phyloP scores from a whole-genome alignment of 306 rosid species.

The Hippophae rhamnoides region DNA sequence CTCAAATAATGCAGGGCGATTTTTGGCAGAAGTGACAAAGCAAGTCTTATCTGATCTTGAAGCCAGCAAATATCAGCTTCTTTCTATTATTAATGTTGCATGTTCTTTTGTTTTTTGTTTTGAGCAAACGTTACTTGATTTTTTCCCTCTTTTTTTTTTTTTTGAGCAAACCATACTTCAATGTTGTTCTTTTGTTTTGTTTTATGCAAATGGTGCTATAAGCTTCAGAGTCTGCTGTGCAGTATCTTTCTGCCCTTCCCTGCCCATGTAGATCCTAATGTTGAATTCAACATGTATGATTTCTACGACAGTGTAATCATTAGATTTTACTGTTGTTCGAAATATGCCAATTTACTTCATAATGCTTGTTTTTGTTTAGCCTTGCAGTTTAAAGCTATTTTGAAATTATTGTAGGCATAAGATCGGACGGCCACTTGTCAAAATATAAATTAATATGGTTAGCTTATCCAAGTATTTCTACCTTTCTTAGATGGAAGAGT shows the following conservation, averaged over 20 bases:
- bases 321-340: background rate
- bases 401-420: background rate
- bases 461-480: conserved; percentile 4
- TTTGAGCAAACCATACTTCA: no score
- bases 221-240: no score
- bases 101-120: background rate
- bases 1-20: conserved; percentile 45
- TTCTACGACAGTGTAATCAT: no score
- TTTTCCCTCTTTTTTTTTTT: no score
- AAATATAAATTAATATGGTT: background rate
- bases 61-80: conserved; percentile 82
- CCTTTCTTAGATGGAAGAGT: conserved; percentile 79
- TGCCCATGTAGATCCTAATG: conserved; percentile 11
- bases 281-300: conserved; percentile 6
- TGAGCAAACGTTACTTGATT: no score
- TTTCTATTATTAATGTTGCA: background rate
- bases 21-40: conserved; percentile 76
- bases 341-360: background rate
- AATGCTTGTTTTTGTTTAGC: background rate
- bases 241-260: background rate
- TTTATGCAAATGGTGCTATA: background rate
- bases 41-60: conserved; percentile 74
- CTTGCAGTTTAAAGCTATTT: background rate
- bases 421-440: background rate
- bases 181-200: background rate